These are phyloP conservation scores for Picea glauca DNA, from an alignment of 75 land plant species.

Conservation along the genomic window DNA sequence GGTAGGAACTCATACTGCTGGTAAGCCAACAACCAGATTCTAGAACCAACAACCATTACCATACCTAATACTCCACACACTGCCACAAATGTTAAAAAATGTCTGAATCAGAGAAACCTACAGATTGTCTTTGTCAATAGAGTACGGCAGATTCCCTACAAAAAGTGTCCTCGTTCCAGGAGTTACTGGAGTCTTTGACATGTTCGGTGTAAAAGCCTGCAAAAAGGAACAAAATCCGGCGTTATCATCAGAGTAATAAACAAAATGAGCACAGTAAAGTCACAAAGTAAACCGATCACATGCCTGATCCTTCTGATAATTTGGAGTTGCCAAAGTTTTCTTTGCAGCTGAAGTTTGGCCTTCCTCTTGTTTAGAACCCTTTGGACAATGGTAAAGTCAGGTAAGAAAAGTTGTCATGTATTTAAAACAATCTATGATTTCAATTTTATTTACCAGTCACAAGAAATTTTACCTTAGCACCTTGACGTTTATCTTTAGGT, in stretches of 20 bases:
- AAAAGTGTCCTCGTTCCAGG: conserved; percentile 70
- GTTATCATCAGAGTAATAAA: not conserved
- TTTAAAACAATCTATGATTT: not conserved
- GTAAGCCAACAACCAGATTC: not conserved
- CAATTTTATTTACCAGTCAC: not conserved
- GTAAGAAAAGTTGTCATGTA: not conserved
- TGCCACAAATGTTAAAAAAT: not conserved
- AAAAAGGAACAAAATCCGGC: not conserved
- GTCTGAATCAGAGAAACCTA: conserved; percentile 13
- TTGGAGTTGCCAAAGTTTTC: conserved; percentile 42
- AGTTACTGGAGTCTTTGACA: not conserved
- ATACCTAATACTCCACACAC: not conserved
- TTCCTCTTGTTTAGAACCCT: conserved; percentile 8
- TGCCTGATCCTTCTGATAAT: conserved; percentile 12
- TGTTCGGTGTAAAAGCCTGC: not conserved
- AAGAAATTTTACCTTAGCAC: not conserved
- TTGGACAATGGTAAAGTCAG: not conserved
- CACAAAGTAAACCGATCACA: not conserved
- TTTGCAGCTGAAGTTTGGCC: conserved; percentile 11
- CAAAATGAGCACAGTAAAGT: not conserved
- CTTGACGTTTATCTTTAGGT: not conserved
- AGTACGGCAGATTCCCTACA: conserved; percentile 65
- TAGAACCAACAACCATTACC: not conserved
- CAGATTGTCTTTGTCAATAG: conserved; percentile 46
- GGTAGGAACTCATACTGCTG: not conserved